These are phyloP conservation scores for Blastocystis sp. DNA, from an alignment of 352 stramenopile species.

Conservation along the genomic window DNA sequence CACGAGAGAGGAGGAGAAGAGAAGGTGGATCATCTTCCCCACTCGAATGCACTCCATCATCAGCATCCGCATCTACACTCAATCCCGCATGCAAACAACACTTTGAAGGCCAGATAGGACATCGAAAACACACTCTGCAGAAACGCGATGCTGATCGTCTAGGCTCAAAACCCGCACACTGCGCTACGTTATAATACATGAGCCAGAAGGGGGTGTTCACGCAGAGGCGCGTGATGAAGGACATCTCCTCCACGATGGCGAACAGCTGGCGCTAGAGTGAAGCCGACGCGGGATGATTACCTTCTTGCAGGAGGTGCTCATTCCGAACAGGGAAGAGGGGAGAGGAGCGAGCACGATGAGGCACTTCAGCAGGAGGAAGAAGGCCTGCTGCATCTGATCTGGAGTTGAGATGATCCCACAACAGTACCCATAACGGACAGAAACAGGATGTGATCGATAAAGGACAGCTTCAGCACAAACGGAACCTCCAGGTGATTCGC, in stretches of 20 bases:
- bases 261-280: not conserved
- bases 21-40: not conserved
- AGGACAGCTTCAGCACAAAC: not conserved
- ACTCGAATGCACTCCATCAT: not conserved
- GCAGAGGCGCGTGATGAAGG: not conserved
- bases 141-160: not conserved
- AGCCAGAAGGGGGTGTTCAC: slow-evolving; percentile 17
- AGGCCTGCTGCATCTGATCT: not conserved
- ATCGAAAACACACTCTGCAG: not conserved
- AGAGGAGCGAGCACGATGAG: not conserved
- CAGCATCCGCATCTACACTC: too few species aligned
- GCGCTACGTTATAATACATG: not conserved
- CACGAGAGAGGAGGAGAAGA: not conserved
- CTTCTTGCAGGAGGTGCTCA: not conserved
- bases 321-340: not conserved
- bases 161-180: not conserved
- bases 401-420: too few species aligned
- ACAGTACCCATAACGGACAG: not conserved
- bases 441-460: not conserved
- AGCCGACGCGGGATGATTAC: too few species aligned
- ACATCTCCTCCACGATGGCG: slow-evolving; percentile 3
- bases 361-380: not conserved
- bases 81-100: not conserved
- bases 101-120: not conserved
- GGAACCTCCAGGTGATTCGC: not conserved